Evolutionary conservation across 768 basidiomycete species (phyloP), one percentile per base, ranked within the genome.

Genomic region (Lactarius evosmus): DNA sequence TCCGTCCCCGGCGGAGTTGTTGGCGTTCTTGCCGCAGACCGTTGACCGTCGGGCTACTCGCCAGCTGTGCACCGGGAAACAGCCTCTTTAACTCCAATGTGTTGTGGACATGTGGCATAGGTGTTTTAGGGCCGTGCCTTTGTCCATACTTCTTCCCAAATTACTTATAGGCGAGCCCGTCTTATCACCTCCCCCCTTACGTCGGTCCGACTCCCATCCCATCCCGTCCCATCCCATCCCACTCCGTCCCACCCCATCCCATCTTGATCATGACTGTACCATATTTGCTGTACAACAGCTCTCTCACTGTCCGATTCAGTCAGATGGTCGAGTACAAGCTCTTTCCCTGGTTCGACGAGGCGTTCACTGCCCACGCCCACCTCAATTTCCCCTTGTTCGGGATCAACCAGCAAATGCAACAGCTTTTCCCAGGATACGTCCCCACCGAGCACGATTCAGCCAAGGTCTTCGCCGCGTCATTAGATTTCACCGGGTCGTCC

Each of bases 301-400:
- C 40, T 7, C 59, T 65, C 60, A 56, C 64, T 16, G 49, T 65
- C 25, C 54, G 40, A 29, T 51, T 51, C 59, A 57, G 49, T n/a
- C 49, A 61, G 11, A 27, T 12, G 32, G 59, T 34, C 55, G 49
- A 52, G 40, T 61, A 56, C 50, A 57, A 61, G 38, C 59, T 65
- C 38, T 65, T 34, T 22, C 59, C 64, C 1, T 65, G 64, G 64
- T 61, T 61, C 49, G 46, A 36, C 5, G 64, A 65, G 40, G 19
- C 30, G 2, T 61, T 61, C 1, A 33, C 64, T 2, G 64, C 64
- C 19, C 11, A 41, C 17, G 64, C 64, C 30, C 22, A 22, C 11
- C 64, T 65, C 36, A 27, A 65, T 22, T 52, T 30, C 17, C 64
- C 64, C 2, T 16, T 65, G 7, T 56, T 51, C 49, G 64, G 64